Percentiles rank a stretch among this genome's conserved stretches.
phyloP scores from a whole-genome alignment of 352 stramenopile genomes.

The Bremia lactucae region DNA sequence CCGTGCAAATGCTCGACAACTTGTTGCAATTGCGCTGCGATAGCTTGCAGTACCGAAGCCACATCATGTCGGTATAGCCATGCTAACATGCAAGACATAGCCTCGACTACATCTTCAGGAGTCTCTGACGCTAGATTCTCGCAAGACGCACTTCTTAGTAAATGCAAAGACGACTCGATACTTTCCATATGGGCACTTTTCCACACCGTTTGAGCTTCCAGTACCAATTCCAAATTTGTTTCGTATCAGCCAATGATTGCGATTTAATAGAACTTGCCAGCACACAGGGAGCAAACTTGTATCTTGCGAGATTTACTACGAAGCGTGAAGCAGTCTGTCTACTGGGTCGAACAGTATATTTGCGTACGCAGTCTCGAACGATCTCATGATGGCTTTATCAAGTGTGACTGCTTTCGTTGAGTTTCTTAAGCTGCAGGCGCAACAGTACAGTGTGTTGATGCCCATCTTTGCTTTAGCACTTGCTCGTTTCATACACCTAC shows the following conservation, averaged over 20 bases:
- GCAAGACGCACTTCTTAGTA: conserved; percentile 1
- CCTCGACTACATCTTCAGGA: conserved; percentile 1
- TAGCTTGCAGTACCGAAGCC: not conserved
- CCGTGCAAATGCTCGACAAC: conserved; percentile 19
- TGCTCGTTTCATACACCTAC: conserved; percentile 33
- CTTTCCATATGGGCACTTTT: conserved; percentile 10
- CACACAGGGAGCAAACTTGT: no score
- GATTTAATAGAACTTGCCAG: no score
- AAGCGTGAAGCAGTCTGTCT: not conserved
- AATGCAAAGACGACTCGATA: conserved; percentile 2
- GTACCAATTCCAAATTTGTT: not conserved
- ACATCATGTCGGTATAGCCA: conserved; percentile 11
- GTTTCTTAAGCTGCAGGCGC: conserved; percentile 17
- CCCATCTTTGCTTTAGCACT: conserved; percentile 32
- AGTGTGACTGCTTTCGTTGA: conserved; percentile 16
- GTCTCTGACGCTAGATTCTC: conserved; percentile 5
- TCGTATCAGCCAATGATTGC: not conserved
- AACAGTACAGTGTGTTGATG: conserved; percentile 23
- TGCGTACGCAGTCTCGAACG: not conserved
- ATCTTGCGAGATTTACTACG: no score
- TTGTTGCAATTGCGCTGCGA: conserved; percentile 1
- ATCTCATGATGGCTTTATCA: not conserved
- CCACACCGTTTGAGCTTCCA: not conserved
- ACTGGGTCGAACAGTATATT: not conserved
- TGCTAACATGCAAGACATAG: conserved; percentile 7